Evolutionary conservation across 176 grass and related monocot genomes (phyloP), one percentile per base, ranked within the genome.

Genomic region (Juncus inflexus): DNA sequence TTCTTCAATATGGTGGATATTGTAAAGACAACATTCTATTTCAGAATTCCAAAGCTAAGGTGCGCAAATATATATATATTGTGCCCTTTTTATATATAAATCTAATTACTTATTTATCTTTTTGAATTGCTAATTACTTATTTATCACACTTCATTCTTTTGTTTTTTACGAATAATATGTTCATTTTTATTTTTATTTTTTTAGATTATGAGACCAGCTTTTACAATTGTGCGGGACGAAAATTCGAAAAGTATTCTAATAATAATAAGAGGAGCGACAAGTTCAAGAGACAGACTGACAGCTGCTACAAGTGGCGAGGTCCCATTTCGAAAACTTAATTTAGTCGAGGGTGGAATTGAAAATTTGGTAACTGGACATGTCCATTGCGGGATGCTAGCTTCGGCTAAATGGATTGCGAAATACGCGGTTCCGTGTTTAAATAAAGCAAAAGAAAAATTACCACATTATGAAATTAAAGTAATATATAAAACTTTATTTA

Each of bases 151-250:
- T 16, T 11, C 50, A 15, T 28, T 28, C 62, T 61, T 41, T 51
- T 60, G 37, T 38, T 40, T 61, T 52, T 9, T n/a, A 3, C 51
- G 53, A 28, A 40, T 40, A 6, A 12, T 13, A 13, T 0, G 6
- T 60, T 65, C 64, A 45, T 5, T 47, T 38, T 15, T 61, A 76
- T 50, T 56, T 35, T 57, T n/a, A n/a, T n/a, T 58, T 41, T 64
- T 82, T 59, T 66, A 90, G 90, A 80, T 95, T 70, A 76, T 95
- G 82, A 84, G 81, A 76, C 90, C 90, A 70, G 87, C 86, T 66
- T 95, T 95, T 16, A 65, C 80, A 35, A 77, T 95, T 60, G 62
- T 90, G 35, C 12, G 70, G 63, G 90, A 95, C 58, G n/a, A 79
- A 76, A 83, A 71, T 63, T 79, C 80, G 43, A 95, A 89, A 71